phyloP scores from a whole-genome alignment of 1,284 basidiomycete genomes.

The Puccinia brachypodii region DNA sequence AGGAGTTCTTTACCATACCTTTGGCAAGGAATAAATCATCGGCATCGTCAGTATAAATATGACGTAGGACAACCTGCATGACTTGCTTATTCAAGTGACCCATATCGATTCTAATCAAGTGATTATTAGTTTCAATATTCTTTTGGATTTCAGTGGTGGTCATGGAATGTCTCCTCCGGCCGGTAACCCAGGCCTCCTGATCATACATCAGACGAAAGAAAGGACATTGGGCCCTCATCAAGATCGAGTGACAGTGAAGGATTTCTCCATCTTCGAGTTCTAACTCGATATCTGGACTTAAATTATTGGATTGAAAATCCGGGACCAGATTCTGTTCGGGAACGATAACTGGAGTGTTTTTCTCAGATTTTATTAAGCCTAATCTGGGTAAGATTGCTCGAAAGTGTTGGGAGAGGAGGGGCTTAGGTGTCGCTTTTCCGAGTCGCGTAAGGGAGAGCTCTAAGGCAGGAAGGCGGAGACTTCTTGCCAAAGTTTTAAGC shows the following conservation, averaged over 20 bases:
- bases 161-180: constrained; percentile 63
- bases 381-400: constrained; percentile 5
- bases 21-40: constrained; percentile 68
- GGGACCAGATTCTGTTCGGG: constrained; percentile 4
- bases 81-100: constrained; percentile 72
- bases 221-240: constrained; percentile 77
- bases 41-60: constrained; percentile 76
- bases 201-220: constrained; percentile 87
- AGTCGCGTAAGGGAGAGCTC: constrained; percentile 60
- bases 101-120: constrained; percentile 67
- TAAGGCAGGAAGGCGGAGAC: constrained; percentile 65
- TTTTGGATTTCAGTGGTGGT: no score
- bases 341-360: not conserved
- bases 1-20: constrained; percentile 60
- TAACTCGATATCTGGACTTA: constrained; percentile 71
- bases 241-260: constrained; percentile 70
- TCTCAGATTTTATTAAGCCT: not conserved
- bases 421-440: constrained; percentile 57
- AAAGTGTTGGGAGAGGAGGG: constrained; percentile 64
- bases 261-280: constrained; percentile 67
- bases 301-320: constrained; percentile 51
- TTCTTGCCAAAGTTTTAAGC: constrained; percentile 63
- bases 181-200: constrained; percentile 74
- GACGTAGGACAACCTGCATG: constrained; percentile 74
- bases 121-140: no score